Evolutionary conservation across 306 rosid genomes (phyloP).

Genomic region (Ammopiptanthus mongolicus): DNA sequence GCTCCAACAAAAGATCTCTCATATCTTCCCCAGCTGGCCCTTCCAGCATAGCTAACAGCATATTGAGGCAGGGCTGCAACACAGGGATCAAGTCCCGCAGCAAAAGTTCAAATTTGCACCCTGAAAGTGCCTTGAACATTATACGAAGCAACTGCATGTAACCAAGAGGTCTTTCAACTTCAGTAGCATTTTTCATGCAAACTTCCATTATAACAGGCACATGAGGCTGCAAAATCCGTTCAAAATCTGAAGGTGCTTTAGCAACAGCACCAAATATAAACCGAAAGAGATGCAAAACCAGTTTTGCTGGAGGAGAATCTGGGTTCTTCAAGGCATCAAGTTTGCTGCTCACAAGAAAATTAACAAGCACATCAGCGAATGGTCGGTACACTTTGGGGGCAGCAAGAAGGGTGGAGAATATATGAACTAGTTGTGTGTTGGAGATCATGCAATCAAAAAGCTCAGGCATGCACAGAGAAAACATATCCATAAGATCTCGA

Average conservation of each 20-base stretch:
- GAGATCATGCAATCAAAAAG: constrained; percentile 95
- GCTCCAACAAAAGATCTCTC: constrained; percentile 89
- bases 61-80: constrained; percentile 94
- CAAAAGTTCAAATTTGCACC: constrained; percentile 91
- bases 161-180: constrained; percentile 94
- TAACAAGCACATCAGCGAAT: constrained; percentile 92
- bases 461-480: constrained; percentile 97
- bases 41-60: constrained; percentile 91
- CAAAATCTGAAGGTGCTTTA: constrained; percentile 95
- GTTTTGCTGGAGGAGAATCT: constrained; percentile 83
- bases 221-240: constrained; percentile 97
- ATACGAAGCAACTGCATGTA: constrained; percentile 88
- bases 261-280: constrained; percentile 89
- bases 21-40: constrained; percentile 97
- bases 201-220: constrained; percentile 90
- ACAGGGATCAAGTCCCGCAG: constrained; percentile 86
- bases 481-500: constrained; percentile 99
- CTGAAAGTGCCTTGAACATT: constrained; percentile 82
- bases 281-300: constrained; percentile 88
- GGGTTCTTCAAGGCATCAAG: constrained; percentile 86
- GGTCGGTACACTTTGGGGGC: constrained; percentile 82
- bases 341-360: constrained; percentile 80
- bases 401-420: constrained; percentile 86
- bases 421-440: constrained; percentile 85
- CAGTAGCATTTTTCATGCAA: constrained; percentile 94